Percentiles rank a stretch among this genome's conserved stretches.
phyloP scores from a whole-genome alignment of 352 stramenopile genomes.

The Globisporangium abappressorium region DNA sequence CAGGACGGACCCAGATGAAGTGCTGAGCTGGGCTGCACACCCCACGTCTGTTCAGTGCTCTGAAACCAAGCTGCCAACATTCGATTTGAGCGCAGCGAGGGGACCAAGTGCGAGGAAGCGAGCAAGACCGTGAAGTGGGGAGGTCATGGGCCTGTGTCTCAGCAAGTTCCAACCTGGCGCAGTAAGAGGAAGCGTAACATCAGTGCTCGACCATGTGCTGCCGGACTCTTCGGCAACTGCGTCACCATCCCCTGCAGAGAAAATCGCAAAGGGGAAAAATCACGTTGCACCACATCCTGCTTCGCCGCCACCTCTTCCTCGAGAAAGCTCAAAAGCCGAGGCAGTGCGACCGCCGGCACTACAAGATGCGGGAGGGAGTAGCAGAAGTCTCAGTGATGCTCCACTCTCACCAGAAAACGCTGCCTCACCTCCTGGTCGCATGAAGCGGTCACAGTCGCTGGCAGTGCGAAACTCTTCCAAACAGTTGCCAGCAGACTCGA shows the following conservation, averaged over 20 bases:
- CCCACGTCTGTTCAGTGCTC: neutral
- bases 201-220: neutral
- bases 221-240: neutral
- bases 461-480: neutral
- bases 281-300: constrained; percentile 16
- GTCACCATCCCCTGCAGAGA: neutral
- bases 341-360: neutral
- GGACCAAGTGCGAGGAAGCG: neutral
- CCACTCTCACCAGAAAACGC: neutral
- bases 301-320: neutral
- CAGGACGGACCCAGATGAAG: neutral
- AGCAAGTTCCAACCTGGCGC: constrained; percentile 13
- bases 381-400: neutral
- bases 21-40: neutral
- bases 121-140: neutral
- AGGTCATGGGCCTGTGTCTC: constrained; percentile 13
- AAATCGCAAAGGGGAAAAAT: constrained; percentile 10
- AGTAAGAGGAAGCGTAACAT: neutral
- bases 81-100: neutral
- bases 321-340: neutral
- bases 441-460: constrained; percentile 14
- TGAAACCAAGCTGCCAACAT: neutral
- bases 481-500: neutral
- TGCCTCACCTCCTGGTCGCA: neutral
- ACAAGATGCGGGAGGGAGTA: neutral